Percentiles rank a stretch among this genome's conserved stretches.
phyloP scores from a whole-genome alignment of 208 protist genomes.

The Hexamita inflata region DNA sequence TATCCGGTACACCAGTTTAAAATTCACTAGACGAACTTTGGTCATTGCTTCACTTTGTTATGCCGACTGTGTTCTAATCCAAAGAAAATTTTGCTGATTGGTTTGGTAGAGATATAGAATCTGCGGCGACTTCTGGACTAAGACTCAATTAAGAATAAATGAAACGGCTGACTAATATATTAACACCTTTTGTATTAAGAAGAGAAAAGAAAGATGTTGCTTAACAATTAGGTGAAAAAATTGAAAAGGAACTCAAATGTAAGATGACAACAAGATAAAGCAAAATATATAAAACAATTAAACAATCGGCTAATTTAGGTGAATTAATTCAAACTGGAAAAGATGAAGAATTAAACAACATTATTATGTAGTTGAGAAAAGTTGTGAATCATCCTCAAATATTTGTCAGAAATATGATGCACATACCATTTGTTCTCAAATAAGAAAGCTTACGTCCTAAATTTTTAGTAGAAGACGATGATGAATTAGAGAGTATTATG shows the following conservation, averaged over 20 bases:
- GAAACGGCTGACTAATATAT: constrained; percentile 70
- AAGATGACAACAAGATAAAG: constrained; percentile 11
- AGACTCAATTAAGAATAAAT: constrained; percentile 66
- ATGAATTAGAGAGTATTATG: no score
- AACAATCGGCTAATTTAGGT: not conserved
- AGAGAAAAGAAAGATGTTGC: constrained; percentile 88
- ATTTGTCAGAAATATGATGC: constrained; percentile 46
- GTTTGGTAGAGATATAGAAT: constrained; percentile 31
- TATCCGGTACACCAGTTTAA: constrained; percentile 61
- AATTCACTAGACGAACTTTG: constrained; percentile 59
- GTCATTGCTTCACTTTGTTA: constrained; percentile 62
- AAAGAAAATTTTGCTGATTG: constrained; percentile 47
- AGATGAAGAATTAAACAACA: no score
- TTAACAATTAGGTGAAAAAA: constrained; percentile 75
- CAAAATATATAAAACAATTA: constrained; percentile 26
- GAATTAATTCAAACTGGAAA: not conserved
- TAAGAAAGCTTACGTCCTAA: no score
- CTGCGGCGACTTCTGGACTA: constrained; percentile 32
- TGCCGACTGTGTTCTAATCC: constrained; percentile 54
- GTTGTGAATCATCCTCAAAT: constrained; percentile 62
- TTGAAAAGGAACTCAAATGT: constrained; percentile 22
- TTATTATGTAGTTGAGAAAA: constrained; percentile 65
- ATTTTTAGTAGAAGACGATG: no score
- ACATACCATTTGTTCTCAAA: no score
- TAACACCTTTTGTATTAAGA: constrained; percentile 90